These are phyloP conservation scores for Eucalyptus sideroxylon DNA, from an alignment of 345 rosid genomes.

Conservation along the genomic window DNA sequence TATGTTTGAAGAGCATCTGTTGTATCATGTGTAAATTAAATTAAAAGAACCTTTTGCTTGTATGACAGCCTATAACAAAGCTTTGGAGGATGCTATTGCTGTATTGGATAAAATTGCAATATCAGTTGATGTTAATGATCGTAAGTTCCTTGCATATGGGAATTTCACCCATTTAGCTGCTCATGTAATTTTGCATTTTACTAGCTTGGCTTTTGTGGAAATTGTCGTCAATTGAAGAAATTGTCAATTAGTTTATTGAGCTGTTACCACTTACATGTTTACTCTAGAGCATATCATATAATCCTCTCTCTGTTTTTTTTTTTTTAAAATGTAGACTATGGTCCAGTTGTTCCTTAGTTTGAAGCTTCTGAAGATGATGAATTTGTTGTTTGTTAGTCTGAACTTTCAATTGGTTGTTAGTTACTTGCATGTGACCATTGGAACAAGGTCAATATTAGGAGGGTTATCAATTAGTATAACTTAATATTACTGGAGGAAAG, in stretches of 20 bases:
- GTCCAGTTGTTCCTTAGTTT: neutral
- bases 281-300: neutral
- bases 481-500: neutral
- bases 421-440: neutral
- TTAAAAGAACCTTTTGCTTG: neutral
- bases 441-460: neutral
- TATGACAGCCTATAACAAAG: slow-evolving; percentile 71
- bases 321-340: neutral
- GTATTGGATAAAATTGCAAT: slow-evolving; percentile 93
- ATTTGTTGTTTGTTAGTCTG: neutral
- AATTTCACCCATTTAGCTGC: neutral
- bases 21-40: neutral
- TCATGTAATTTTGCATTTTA: neutral
- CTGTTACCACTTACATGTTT: neutral
- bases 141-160: slow-evolving; percentile 26
- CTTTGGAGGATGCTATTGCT: slow-evolving; percentile 85
- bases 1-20: neutral
- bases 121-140: slow-evolving; percentile 68
- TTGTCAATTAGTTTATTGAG: neutral
- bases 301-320: neutral
- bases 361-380: neutral
- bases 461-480: neutral
- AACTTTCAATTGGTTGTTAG: neutral
- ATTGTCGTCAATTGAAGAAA: neutral
- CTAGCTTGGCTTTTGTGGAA: neutral